Evolutionary conservation across 2,329 filamentous ascomycete genomes (phyloP).

Genomic region (Ceratocystis papillata): DNA sequence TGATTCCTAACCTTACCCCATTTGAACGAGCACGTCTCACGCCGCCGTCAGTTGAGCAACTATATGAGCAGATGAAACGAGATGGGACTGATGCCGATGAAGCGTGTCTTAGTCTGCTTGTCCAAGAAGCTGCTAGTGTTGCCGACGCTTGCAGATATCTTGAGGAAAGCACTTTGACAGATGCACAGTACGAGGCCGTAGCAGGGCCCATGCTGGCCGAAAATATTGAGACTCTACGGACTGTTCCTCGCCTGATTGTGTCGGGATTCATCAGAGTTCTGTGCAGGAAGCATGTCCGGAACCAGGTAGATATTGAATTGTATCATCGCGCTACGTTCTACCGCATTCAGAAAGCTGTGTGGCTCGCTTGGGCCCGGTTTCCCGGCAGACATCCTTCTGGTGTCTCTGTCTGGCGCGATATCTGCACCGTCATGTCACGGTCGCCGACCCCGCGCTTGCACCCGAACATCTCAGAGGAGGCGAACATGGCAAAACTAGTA

Average conservation of each 20-base stretch:
- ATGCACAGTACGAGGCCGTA: constrained; percentile 13
- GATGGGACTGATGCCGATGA: constrained; percentile 40
- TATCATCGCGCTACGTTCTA: constrained; percentile 21
- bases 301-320: constrained; percentile 13
- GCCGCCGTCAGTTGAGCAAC: constrained; percentile 47
- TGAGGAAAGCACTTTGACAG: constrained; percentile 12
- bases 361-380: constrained; percentile 20
- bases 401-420: constrained; percentile 12
- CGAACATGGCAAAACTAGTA: constrained; percentile 15
- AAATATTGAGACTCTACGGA: constrained; percentile 13
- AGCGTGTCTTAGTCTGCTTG: constrained; percentile 44
- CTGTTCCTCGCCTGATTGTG: constrained; percentile 23
- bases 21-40: constrained; percentile 52
- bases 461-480: constrained; percentile 15
- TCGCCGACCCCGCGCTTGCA: constrained; percentile 21
- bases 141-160: constrained; percentile 17
- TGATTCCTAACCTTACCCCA: constrained; percentile 45
- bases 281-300: constrained; percentile 21
- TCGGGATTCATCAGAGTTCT: constrained; percentile 23
- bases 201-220: constrained; percentile 24
- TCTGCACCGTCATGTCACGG: constrained; percentile 12
- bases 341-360: constrained; percentile 23
- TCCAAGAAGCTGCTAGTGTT: constrained; percentile 40
- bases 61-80: constrained; percentile 49
- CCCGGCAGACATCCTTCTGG: constrained; percentile 11